phyloP scores from a whole-genome alignment of 352 stramenopile species.

The Phytophthora foliorum region DNA sequence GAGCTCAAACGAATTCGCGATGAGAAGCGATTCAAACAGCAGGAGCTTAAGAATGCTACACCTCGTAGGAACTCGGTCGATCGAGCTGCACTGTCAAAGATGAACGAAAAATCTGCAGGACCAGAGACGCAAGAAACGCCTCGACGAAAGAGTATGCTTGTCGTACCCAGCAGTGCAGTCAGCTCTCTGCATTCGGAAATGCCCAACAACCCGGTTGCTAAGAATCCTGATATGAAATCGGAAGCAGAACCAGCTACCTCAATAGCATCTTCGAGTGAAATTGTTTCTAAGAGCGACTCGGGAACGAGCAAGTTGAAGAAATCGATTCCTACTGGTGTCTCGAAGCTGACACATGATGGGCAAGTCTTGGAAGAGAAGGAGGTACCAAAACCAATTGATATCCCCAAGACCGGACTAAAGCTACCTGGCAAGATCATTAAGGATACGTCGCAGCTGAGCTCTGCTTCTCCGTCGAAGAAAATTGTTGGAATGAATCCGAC shows the following conservation, averaged over 20 bases:
- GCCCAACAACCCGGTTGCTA: slow-evolving; percentile 10
- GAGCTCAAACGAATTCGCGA: slow-evolving; percentile 76
- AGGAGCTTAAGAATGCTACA: slow-evolving; percentile 57
- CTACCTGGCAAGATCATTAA: slow-evolving; percentile 61
- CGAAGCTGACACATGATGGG: background rate
- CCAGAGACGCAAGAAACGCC: slow-evolving; percentile 41
- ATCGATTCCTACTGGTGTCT: background rate
- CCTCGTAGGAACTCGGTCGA: slow-evolving; percentile 48
- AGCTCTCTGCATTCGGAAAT: background rate
- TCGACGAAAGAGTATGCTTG: slow-evolving; percentile 23
- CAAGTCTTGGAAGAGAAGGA: slow-evolving; percentile 20
- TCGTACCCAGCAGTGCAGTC: background rate
- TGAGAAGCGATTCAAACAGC: slow-evolving; percentile 65
- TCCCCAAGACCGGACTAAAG: slow-evolving; percentile 45
- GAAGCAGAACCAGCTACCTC: slow-evolving; percentile 1
- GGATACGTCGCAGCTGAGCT: slow-evolving; percentile 19
- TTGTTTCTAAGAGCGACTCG: background rate
- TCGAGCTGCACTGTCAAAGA: slow-evolving; percentile 17
- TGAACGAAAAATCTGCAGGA: slow-evolving; percentile 20
- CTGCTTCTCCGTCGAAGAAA: slow-evolving; percentile 42
- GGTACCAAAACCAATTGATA: slow-evolving; percentile 24
- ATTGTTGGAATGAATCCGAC: slow-evolving; percentile 19
- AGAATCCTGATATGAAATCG: background rate
- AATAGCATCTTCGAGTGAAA: background rate
- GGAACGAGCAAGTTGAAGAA: slow-evolving; percentile 33